Conservation (phyloP, 2,329 filamentous ascomycete species). For the Nakataea oryzae region DNA sequence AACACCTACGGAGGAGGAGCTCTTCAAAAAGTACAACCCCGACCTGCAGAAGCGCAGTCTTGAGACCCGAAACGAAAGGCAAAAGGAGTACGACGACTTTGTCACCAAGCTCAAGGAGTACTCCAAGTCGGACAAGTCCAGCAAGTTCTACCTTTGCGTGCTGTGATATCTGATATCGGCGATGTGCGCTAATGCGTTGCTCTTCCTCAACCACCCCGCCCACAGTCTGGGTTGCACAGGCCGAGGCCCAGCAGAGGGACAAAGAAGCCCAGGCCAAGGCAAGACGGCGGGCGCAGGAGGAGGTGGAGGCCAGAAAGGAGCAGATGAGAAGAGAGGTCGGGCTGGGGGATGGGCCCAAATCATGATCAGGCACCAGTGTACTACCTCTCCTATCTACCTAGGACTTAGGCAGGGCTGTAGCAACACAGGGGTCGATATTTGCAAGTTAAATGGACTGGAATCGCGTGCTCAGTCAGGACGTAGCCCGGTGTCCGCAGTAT, state of each 20-base stretch:
- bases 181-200: not conserved
- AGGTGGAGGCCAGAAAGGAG: constrained; percentile 32
- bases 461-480: too few relatives aligned
- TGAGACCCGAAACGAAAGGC: constrained; percentile 63
- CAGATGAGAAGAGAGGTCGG: constrained; percentile 39
- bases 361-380: not conserved
- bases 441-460: not conserved
- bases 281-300: constrained; percentile 24
- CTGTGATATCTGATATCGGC: not conserved
- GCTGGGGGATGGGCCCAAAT: constrained; percentile 17
- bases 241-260: constrained; percentile 33
- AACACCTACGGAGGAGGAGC: constrained; percentile 78
- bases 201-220: constrained; percentile 1
- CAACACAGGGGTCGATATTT: not conserved
- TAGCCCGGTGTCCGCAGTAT: too few relatives aligned
- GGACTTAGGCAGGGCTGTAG: not conserved
- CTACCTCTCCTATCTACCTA: not conserved
- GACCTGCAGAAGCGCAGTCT: constrained; percentile 83
- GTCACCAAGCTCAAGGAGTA: constrained; percentile 76
- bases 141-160: constrained; percentile 44
- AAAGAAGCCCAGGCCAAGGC: constrained; percentile 25
- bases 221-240: constrained; percentile 40
- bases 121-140: constrained; percentile 83
- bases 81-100: constrained; percentile 86
- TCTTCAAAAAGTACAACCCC: constrained; percentile 86